These are phyloP conservation scores for Candida morakotiae DNA, from an alignment of 805 yeast genomes.

Conservation along the genomic window DNA sequence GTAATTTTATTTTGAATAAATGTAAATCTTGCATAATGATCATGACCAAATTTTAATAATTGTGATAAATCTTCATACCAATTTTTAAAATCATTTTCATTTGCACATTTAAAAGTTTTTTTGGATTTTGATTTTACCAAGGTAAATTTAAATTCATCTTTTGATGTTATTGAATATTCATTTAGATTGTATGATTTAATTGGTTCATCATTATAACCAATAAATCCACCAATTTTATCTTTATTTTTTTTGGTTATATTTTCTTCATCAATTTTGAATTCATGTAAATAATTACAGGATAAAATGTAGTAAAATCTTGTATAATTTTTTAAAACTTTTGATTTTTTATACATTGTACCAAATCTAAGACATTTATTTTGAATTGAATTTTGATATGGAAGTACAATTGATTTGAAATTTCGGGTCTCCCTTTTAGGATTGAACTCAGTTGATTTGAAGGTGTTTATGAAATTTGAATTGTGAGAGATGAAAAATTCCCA, in stretches of 20 bases:
- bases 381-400: constrained; percentile 34
- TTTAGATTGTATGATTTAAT: constrained; percentile 39
- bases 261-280: constrained; percentile 31
- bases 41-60: constrained; percentile 41
- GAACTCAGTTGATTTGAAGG: constrained; percentile 28
- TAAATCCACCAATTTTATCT: constrained; percentile 34
- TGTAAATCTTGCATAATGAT: constrained; percentile 47
- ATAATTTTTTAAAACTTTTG: constrained; percentile 38
- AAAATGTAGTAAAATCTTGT: constrained; percentile 33
- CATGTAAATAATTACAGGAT: constrained; percentile 42
- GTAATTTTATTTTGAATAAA: constrained; percentile 26
- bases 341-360: constrained; percentile 38
- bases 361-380: constrained; percentile 38
- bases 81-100: constrained; percentile 37
- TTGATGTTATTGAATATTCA: constrained; percentile 27
- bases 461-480: constrained; percentile 57
- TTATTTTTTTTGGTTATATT: constrained; percentile 2
- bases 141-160: constrained; percentile 34
- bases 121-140: constrained; percentile 25
- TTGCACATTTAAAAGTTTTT: constrained; percentile 44
- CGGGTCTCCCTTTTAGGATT: constrained; percentile 45
- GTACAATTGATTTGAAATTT: constrained; percentile 34
- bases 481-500: constrained; percentile 37
- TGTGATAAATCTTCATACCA: constrained; percentile 58
- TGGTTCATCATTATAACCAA: constrained; percentile 38